Evolutionary conservation across 1,284 basidiomycete genomes (phyloP), one percentile per base, ranked within the genome.

Genomic region (Trichosporon sp.): DNA sequence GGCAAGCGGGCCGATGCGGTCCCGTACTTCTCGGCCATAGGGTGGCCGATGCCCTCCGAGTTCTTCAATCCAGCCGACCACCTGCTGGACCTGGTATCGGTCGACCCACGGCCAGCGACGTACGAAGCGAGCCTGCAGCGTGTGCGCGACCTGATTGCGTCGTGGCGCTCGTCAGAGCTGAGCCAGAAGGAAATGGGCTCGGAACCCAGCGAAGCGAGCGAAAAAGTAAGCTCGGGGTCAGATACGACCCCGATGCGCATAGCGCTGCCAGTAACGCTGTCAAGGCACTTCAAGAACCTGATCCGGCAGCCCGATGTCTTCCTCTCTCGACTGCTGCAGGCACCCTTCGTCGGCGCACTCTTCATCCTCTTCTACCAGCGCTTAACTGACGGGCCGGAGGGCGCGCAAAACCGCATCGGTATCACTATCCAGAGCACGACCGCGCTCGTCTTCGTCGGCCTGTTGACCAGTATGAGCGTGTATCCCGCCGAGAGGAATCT

Each of bases 381-480:
- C 2, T 67, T 81, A 11, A 72, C 63, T 2, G 70, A 74, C 29
- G 79, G 80, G 0, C 78, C 81, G 2, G 69, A 72, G 33, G 73
- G 73, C 21, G 79, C 80, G 0, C 82, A 83, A 67, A 78, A 81
- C 65, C 75, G 81, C 1, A 78, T 83, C 32, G 82, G 82, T 64
- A 63, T 77, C 13, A 71, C 74, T 1, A 74, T 78, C 54, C 72
- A 78, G 65, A 72, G 68, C 6, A 74, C 74, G 25, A 64, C 69
- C 8, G 73, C 76, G 2, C 65, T 76, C 8, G 65, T 78, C 29
- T 80, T 80, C 61, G 73, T 79, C 58, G 81, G 81, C 4, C 71
- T 82, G 11, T 70, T 83, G 14, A 79, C 80, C 57, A 78, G 80
- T 36, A 77, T 83, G 64, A 75, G 80, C 4, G 79, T 82, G 58